These are phyloP conservation scores for Yamadazyma spencermartinsiae DNA, from an alignment of 1,139 yeast species.

Conservation along the genomic window DNA sequence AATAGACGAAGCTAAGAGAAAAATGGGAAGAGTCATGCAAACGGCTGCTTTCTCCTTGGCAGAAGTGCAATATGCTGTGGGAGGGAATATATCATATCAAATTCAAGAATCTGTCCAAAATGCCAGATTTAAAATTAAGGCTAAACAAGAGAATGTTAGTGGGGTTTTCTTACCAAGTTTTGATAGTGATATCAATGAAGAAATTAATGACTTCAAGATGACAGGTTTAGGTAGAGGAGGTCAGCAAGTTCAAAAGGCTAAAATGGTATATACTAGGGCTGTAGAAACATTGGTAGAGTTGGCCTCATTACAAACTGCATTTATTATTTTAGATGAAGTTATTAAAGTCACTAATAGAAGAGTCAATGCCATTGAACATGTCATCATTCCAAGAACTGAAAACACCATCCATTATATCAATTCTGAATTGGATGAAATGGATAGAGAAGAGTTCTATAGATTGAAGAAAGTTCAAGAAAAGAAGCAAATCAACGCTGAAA, in stretches of 20 bases:
- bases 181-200: conserved; percentile 78
- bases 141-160: conserved; percentile 93
- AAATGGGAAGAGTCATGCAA: conserved; percentile 99
- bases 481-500: conserved; percentile 79
- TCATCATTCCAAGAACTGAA: conserved; percentile 95
- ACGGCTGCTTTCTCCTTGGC: conserved; percentile 97
- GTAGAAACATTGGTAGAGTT: conserved; percentile 94
- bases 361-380: conserved; percentile 98
- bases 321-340: conserved; percentile 93
- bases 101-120: conserved; percentile 91
- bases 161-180: conserved; percentile 95
- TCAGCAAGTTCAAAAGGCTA: conserved; percentile 95
- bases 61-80: conserved; percentile 96
- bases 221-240: conserved; percentile 99
- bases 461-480: conserved; percentile 95
- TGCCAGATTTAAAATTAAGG: conserved; percentile 87
- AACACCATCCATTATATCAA: conserved; percentile 91
- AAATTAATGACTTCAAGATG: conserved; percentile 88
- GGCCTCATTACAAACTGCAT: conserved; percentile 94
- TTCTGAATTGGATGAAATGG: conserved; percentile 95
- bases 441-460: conserved; percentile 96
- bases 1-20: conserved; percentile 92
- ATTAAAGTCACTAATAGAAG: conserved; percentile 97
- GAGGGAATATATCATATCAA: conserved; percentile 91
- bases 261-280: conserved; percentile 87